phyloP scores from a whole-genome alignment of 371 early-diverging fungal genomes.

The Actinomortierella wolfii region DNA sequence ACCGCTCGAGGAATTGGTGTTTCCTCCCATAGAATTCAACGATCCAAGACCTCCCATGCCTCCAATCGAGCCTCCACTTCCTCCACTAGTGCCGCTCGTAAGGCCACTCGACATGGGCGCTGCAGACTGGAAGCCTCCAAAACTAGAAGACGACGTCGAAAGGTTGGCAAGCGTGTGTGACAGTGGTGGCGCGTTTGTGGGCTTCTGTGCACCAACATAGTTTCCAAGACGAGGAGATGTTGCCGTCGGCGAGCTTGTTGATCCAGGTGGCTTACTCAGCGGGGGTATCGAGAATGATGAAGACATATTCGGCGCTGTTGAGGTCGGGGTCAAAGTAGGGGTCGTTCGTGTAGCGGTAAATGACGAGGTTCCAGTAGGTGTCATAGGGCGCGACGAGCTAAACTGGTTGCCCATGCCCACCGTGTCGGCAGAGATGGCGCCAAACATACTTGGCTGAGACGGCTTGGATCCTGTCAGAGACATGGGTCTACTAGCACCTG shows the following conservation, averaged over 20 bases:
- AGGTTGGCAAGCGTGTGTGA: constrained; percentile 44
- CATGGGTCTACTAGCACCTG: constrained; percentile 18
- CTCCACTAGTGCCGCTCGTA: neutral
- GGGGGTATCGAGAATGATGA: constrained; percentile 48
- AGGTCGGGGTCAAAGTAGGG: constrained; percentile 2
- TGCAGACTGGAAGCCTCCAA: constrained; percentile 45
- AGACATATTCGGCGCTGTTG: constrained; percentile 11
- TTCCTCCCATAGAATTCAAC: too few species aligned
- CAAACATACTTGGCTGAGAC: constrained; percentile 36
- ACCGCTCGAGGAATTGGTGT: constrained; percentile 20
- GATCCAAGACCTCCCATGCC: too few species aligned
- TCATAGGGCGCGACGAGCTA: constrained; percentile 26
- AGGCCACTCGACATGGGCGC: constrained; percentile 8
- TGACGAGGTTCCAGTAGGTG: constrained; percentile 16
- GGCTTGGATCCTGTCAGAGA: constrained; percentile 13
- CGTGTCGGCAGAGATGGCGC: constrained; percentile 28
- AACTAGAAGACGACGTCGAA: constrained; percentile 33
- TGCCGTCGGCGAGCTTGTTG: constrained; percentile 10
- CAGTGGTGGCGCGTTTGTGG: constrained; percentile 31
- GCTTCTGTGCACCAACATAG: constrained; percentile 42
- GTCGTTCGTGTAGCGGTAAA: too few species aligned
- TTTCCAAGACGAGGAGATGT: constrained; percentile 8
- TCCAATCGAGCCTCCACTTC: neutral
- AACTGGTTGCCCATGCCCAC: constrained; percentile 7
- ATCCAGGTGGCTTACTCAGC: constrained; percentile 22